These are phyloP conservation scores for Lichtheimia ornata DNA, from an alignment of 371 early-diverging fungal genomes.

Conservation along the genomic window DNA sequence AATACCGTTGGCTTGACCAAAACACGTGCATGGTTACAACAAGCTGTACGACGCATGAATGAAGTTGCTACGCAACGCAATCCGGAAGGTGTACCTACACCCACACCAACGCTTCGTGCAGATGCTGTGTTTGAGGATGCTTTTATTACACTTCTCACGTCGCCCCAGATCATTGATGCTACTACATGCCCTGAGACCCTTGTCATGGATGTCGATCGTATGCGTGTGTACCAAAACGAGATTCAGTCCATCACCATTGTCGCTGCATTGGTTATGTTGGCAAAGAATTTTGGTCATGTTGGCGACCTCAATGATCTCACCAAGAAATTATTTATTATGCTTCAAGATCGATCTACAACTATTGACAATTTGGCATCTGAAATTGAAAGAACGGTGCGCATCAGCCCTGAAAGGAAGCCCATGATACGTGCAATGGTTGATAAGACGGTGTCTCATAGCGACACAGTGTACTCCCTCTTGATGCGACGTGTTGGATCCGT, in stretches of 20 bases:
- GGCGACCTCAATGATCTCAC: conserved; percentile 35
- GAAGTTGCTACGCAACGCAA: conserved; percentile 56
- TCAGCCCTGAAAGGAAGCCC: conserved; percentile 38
- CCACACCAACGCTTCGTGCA: conserved; percentile 7
- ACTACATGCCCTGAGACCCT: conserved; percentile 69
- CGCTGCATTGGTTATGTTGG: conserved; percentile 69
- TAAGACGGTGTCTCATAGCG: conserved; percentile 69
- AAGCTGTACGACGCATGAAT: conserved; percentile 33
- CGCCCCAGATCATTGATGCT: conserved; percentile 17
- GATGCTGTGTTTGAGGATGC: conserved; percentile 63
- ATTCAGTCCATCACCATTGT: conserved; percentile 67
- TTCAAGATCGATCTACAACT: conserved; percentile 50
- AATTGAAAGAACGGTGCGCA: conserved; percentile 31
- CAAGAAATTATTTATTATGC: conserved; percentile 52
- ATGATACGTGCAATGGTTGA: conserved; percentile 69
- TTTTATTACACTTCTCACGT: conserved; percentile 53
- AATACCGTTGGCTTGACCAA: conserved; percentile 45
- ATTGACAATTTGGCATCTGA: conserved; percentile 54
- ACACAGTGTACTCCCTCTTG: conserved; percentile 69
- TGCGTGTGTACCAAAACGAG: conserved; percentile 67
- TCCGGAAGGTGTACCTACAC: conserved; percentile 59
- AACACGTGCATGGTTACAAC: conserved; percentile 61
- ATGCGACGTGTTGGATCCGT: conserved; percentile 58
- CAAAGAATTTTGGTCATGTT: conserved; percentile 53
- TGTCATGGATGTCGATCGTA: conserved; percentile 61